Evolutionary conservation across 1,139 yeast genomes (phyloP).

Genomic region (Petasospora rhodanensis): DNA sequence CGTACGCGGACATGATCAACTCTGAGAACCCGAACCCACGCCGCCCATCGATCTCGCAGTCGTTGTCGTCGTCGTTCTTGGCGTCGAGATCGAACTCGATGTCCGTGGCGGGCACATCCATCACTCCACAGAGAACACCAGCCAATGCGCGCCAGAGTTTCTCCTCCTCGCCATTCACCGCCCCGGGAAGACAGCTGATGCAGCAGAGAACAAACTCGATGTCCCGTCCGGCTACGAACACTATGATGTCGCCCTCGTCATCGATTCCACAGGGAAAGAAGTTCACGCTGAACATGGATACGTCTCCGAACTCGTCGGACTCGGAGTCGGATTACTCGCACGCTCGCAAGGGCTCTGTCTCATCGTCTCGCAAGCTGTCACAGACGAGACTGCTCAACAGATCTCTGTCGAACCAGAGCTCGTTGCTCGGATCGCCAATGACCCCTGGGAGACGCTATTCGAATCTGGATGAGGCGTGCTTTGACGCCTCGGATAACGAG

Average conservation of each 20-base stretch:
- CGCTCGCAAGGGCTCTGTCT: slow-evolving; percentile 14
- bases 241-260: too few relatives aligned
- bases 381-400: slow-evolving; percentile 11
- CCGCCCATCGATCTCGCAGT: slow-evolving; percentile 49
- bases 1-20: slow-evolving; percentile 74
- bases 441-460: slow-evolving; percentile 14
- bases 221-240: slow-evolving; percentile 2
- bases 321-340: slow-evolving; percentile 24
- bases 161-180: slow-evolving; percentile 9
- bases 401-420: slow-evolving; percentile 14
- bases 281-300: slow-evolving; percentile 22
- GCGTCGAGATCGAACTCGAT: slow-evolving; percentile 20
- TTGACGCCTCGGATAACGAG: slow-evolving; percentile 14
- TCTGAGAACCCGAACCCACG: slow-evolving; percentile 53
- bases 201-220: slow-evolving; percentile 4
- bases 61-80: slow-evolving; percentile 32
- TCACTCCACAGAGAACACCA: slow-evolving; percentile 15
- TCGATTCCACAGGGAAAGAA: slow-evolving; percentile 15
- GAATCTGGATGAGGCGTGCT: slow-evolving; percentile 13
- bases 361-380: slow-evolving; percentile 5
- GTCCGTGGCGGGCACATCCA: slow-evolving; percentile 7
- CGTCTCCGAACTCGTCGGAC: slow-evolving; percentile 26
- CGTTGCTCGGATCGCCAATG: slow-evolving; percentile 11
- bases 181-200: slow-evolving; percentile 3
- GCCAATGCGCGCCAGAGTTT: slow-evolving; percentile 11